Base-by-base conservation (phyloP, 2,329 filamentous ascomycete genomes). In the Elsinoe ampelina region DNA sequence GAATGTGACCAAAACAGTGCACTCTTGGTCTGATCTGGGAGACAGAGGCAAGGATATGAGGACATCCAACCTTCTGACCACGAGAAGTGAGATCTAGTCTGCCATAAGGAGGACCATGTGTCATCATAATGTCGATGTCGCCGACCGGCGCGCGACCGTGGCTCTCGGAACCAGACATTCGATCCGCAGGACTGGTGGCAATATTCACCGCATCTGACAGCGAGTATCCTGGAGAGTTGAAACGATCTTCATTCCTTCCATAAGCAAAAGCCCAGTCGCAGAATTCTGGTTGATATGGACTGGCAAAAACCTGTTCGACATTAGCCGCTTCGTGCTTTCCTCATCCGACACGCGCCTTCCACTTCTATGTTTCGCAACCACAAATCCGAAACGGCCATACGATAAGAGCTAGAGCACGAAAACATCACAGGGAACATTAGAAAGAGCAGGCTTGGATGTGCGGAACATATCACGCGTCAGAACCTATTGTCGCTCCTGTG, bases 1-100 rank as follows among this genome's bases (percentile, higher is more conserved):
- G 80, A 15, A 84, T 83, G 68, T 84, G 81, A 0, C 82, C 81
- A 63, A 83, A 85, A 60, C 79, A 79, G 64, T 84, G 79, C n/a
- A 85, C 52, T 2, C 68, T 65, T 0, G 82, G 82, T 52, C 70
- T 71, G 8, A 74, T 75, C 5, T 80, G 71, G 54, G 71, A 67
- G 1, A 78, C 68, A 0, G 81, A 81, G 1, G 70, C 68, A 1
- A 80, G 70, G 1, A 85, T 68, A 62, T 78, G 74, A 47, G 74
- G 69, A 65, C 82, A 84, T 0, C 83, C 83, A 1, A 78, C 80
- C 19, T 69, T 63, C 11, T 13, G 8, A 2, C 65, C 65, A 1
- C 62, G 61, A 0, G 36, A 59, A 1, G 69, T 71, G n/a, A 61
- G 58, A 61, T 85, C 82, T 2, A 82, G 68, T 2, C 79, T 65